Conservation (phyloP, 495 filamentous ascomycete species). For the Podospora comata region DNA sequence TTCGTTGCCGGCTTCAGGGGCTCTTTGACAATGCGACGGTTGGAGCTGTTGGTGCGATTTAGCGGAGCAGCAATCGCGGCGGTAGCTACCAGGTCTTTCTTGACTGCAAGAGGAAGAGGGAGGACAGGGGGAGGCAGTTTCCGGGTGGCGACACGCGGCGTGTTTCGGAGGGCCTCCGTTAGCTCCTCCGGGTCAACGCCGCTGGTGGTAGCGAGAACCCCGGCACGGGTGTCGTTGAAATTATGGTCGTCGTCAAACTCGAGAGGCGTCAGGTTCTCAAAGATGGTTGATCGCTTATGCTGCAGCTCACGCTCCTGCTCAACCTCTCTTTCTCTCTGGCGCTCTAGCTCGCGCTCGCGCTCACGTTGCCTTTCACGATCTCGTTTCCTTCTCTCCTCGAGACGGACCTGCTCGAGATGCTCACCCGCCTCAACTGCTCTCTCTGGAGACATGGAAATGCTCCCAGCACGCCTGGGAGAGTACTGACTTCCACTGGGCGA, state of each 20-base stretch:
- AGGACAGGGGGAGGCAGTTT: not conserved
- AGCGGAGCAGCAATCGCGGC: constrained; percentile 12
- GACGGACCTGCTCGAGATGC: constrained; percentile 26
- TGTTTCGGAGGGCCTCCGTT: constrained; percentile 26
- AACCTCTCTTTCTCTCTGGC: constrained; percentile 21
- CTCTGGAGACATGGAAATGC: constrained; percentile 31
- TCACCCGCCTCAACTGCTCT: constrained; percentile 23
- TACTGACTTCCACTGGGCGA: constrained; percentile 21
- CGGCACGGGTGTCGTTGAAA: constrained; percentile 35
- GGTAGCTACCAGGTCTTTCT: not conserved
- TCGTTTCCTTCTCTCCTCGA: constrained; percentile 31
- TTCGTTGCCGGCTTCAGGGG: constrained; percentile 5
- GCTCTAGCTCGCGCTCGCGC: constrained; percentile 21
- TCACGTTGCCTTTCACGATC: constrained; percentile 26
- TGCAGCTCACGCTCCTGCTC: constrained; percentile 27
- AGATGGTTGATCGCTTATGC: constrained; percentile 34
- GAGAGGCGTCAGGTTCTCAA: constrained; percentile 29
- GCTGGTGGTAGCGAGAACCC: constrained; percentile 24
- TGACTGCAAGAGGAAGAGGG: constrained; percentile 8
- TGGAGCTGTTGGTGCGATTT: constrained; percentile 34
- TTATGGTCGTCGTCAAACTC: constrained; percentile 21
- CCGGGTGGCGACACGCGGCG: constrained; percentile 24
- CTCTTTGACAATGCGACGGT: constrained; percentile 35
- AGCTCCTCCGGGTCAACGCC: constrained; percentile 23
- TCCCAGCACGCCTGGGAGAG: constrained; percentile 20